These are phyloP conservation scores for Boletus semigastroideus DNA, from an alignment of 1,284 basidiomycete genomes.

Conservation along the genomic window DNA sequence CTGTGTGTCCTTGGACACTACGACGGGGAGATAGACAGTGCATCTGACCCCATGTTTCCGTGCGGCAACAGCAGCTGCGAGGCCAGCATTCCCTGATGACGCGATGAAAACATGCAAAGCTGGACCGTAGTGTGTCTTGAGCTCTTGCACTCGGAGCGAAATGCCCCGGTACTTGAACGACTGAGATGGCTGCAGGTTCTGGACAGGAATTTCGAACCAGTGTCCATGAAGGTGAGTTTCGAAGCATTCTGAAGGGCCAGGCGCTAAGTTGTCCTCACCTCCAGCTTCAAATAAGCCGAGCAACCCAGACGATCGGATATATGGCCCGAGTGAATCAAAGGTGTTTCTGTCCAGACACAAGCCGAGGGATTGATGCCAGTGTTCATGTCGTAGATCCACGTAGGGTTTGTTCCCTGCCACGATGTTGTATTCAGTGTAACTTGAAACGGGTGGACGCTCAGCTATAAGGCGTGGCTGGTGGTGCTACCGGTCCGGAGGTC, in stretches of 20 bases:
- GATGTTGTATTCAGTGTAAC: neutral
- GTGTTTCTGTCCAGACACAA: conserved; percentile 58
- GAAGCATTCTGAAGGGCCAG: neutral
- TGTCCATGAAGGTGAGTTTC: conserved; percentile 4
- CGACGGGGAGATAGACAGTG: conserved; percentile 64
- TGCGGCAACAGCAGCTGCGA: conserved; percentile 66
- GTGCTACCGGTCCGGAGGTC: conserved; percentile 5
- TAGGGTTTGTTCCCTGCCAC: neutral
- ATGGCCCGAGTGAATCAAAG: conserved; percentile 55
- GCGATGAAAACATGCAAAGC: conserved; percentile 62
- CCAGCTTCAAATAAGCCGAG: conserved; percentile 64
- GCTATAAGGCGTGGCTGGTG: no score
- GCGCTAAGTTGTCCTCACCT: conserved; percentile 41
- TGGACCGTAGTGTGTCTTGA: conserved; percentile 48
- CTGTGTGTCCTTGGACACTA: conserved; percentile 47
- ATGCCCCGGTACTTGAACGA: conserved; percentile 78
- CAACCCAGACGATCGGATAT: conserved; percentile 54
- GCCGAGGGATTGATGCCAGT: conserved; percentile 3
- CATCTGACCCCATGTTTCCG: conserved; percentile 53
- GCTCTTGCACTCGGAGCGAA: conserved; percentile 56
- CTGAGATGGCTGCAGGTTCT: conserved; percentile 71
- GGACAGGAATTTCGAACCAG: neutral
- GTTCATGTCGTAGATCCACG: conserved; percentile 7
- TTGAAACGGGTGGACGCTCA: neutral
- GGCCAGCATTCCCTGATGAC: conserved; percentile 72